Percentiles rank a stretch among this genome's conserved stretches.
phyloP scores from a whole-genome alignment of 2,329 filamentous ascomycete genomes.

The Eurotiales sp. region DNA sequence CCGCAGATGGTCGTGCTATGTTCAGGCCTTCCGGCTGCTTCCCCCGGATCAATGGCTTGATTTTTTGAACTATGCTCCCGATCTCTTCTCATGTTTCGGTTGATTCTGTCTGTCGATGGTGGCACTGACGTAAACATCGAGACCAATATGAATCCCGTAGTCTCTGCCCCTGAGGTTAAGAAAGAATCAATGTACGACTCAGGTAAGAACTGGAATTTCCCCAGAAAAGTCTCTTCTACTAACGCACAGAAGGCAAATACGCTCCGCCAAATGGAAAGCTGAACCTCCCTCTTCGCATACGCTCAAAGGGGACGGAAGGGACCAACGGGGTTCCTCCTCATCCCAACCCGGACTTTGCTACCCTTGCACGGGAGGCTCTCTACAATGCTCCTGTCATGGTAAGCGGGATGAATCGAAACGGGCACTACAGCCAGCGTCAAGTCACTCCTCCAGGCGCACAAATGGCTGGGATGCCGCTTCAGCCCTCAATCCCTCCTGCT shows the following conservation, averaged over 20 bases:
- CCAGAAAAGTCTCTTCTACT: not conserved
- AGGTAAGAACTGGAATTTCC: conserved; percentile 3
- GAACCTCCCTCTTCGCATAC: conserved; percentile 12
- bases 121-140: conserved; percentile 1
- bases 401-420: conserved; percentile 26
- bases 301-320: conserved; percentile 8
- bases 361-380: conserved; percentile 28
- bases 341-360: conserved; percentile 24
- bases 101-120: not conserved
- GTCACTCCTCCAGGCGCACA: conserved; percentile 26
- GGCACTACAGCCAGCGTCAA: conserved; percentile 27
- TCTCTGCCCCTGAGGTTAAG: conserved; percentile 9
- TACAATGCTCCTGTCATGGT: conserved; percentile 23
- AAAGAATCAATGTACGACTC: conserved; percentile 12
- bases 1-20: no score
- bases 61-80: not conserved
- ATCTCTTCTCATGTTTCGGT: not conserved
- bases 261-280: conserved; percentile 14
- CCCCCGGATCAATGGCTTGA: not conserved
- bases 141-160: conserved; percentile 12
- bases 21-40: not conserved
- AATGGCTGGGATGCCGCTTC: conserved; percentile 16
- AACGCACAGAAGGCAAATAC: conserved; percentile 9
- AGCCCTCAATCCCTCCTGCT: conserved; percentile 19
- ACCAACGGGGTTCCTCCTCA: conserved; percentile 9